Evolutionary conservation across 2,329 filamentous ascomycete species (phyloP), one percentile per base, ranked within the genome.

Genomic region (Phialophora macrospora): DNA sequence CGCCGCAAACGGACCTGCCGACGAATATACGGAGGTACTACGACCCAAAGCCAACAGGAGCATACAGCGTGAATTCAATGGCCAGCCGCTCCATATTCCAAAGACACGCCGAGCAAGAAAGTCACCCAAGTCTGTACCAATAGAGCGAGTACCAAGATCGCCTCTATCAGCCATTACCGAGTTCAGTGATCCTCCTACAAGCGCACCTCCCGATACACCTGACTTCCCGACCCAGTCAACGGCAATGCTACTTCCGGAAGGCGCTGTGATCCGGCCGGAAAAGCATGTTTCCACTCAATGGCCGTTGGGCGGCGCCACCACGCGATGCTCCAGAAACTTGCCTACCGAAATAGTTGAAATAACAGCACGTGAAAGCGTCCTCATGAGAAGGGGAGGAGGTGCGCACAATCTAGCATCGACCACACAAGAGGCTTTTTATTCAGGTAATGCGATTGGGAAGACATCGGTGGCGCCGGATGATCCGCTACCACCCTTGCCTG

Each of bases 401-500:
- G 56, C 34, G 14, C 24, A 46, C 72, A 4, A 74, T 74, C 17
- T 71, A 71, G 6, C 72, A 5, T 44, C 38, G 17, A 75, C 2
- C 61, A 72, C 72, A 68, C 22, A 66, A 69, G 38, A 17, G 20
- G 7, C 7, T n/a, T 17, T 17, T 28, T 68, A 71, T 67, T 41
- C 63, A 66, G 34, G 71, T 68, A 32, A 55, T 67, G 30, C 73
- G 74, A 49, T 12, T 72, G 64, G 77, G 73, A 65, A 73, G 1
- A 67, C 76, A 26, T 77, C 78, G 34, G 64, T 68, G 7, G 73
- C 72, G 32, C 78, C 78, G 14, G 75, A 77, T 17, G 74, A 75
- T 41, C 74, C 78, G 2, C 69, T 79, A 38, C 78, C 77, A 24
- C 74, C 77, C 5, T 72, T 75, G 38, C 78, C 77, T 7, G 46